A percentile compares a stretch with the other conserved stretches of the same genome.
Evolutionary conservation across 1,284 basidiomycete species (phyloP).

Genomic region (Apiotrichum sp.): DNA sequence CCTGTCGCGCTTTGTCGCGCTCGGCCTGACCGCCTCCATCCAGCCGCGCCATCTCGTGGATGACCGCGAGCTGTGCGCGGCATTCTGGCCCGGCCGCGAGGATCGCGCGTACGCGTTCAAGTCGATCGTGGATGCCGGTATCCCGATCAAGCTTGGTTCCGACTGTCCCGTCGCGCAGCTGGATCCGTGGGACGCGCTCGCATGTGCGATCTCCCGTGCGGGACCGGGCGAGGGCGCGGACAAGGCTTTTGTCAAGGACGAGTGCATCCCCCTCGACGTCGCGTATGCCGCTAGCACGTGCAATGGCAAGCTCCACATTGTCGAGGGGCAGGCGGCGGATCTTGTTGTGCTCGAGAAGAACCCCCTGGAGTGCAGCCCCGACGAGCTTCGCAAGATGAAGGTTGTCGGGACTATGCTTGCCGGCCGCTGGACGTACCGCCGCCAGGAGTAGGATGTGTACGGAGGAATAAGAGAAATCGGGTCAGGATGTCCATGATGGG

Average conservation of each 20-base stretch:
- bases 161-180: conserved; percentile 38
- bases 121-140: conserved; percentile 27
- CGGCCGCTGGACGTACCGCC: conserved; percentile 29
- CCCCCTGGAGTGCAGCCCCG: conserved; percentile 25
- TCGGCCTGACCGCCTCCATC: conserved; percentile 34
- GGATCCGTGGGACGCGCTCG: conserved; percentile 39
- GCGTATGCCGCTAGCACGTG: conserved; percentile 21
- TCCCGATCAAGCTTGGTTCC: conserved; percentile 32
- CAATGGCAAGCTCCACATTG: not conserved
- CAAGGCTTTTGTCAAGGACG: conserved; percentile 15
- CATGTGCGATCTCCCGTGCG: conserved; percentile 25
- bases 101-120: conserved; percentile 33
- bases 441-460: not conserved
- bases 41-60: conserved; percentile 42
- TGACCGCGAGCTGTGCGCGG: conserved; percentile 31
- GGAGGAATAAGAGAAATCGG: no score
- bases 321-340: conserved; percentile 29
- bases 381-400: conserved; percentile 27
- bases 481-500: no score
- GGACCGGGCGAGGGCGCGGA: conserved; percentile 5
- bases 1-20: conserved; percentile 24
- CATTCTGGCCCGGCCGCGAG: conserved; percentile 36
- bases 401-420: conserved; percentile 35
- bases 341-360: conserved; percentile 23
- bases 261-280: conserved; percentile 22